These are phyloP conservation scores for Erodium moschatum DNA, from an alignment of 441 rosid genomes.

Conservation along the genomic window DNA sequence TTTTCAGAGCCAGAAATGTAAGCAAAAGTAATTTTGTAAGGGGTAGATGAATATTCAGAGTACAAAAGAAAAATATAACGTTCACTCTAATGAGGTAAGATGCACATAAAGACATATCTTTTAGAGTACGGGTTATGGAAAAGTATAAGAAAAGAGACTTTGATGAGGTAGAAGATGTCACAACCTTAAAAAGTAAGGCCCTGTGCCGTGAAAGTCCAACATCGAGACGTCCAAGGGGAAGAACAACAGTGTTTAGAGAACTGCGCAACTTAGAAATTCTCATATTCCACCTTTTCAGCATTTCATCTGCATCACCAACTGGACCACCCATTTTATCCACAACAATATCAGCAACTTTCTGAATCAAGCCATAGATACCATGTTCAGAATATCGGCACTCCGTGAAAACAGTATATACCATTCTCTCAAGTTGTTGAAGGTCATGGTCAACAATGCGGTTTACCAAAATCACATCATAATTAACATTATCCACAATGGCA, in stretches of 20 bases:
- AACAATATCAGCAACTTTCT: conserved; percentile 80
- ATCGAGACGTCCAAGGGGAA: conserved; percentile 82
- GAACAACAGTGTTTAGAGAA: conserved; percentile 51
- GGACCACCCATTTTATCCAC: conserved; percentile 90
- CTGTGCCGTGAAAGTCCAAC: conserved; percentile 94
- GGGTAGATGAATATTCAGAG: neutral
- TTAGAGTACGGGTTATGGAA: neutral
- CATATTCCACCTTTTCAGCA: conserved; percentile 58
- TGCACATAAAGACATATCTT: neutral
- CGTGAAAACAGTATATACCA: conserved; percentile 34
- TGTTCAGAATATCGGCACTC: conserved; percentile 36
- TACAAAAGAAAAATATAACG: neutral
- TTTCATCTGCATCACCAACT: conserved; percentile 77
- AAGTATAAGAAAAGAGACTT: neutral
- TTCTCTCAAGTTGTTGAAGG: conserved; percentile 65
- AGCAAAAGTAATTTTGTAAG: neutral
- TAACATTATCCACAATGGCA: conserved; percentile 52
- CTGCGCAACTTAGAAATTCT: conserved; percentile 53
- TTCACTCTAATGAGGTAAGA: conserved; percentile 1
- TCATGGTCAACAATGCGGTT: conserved; percentile 68
- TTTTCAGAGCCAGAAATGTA: conserved; percentile 4
- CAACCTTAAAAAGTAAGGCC: conserved; percentile 96
- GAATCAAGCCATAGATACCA: conserved; percentile 53
- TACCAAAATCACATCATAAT: conserved; percentile 75
- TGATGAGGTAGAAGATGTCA: conserved; percentile 11